Evolutionary conservation across 805 yeast genomes (phyloP).

Genomic region (Candida caryicola): DNA sequence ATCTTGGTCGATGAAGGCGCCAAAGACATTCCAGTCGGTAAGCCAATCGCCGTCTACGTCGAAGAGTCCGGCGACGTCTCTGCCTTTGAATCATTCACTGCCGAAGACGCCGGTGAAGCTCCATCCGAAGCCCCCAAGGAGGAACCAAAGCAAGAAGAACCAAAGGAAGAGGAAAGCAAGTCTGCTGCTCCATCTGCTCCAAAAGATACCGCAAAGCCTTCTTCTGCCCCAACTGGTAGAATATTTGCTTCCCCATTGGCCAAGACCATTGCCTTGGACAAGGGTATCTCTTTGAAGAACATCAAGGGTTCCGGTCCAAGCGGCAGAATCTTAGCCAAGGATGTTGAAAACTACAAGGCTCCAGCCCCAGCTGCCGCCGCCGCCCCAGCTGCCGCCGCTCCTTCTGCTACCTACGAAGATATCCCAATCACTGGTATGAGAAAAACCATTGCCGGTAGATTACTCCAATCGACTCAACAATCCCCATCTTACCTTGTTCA

Average conservation of each 20-base stretch:
- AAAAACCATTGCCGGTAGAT: slow-evolving; percentile 86
- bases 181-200: slow-evolving; percentile 8
- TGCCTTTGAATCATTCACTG: slow-evolving; percentile 84
- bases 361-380: slow-evolving; percentile 42
- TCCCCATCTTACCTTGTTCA: slow-evolving; percentile 93
- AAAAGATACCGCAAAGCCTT: slow-evolving; percentile 15
- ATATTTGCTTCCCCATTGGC: slow-evolving; percentile 95
- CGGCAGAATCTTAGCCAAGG: slow-evolving; percentile 91
- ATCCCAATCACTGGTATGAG: slow-evolving; percentile 90
- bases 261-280: slow-evolving; percentile 86
- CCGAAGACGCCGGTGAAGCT: slow-evolving; percentile 69
- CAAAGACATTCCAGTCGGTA: slow-evolving; percentile 88
- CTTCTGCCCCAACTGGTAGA: slow-evolving; percentile 51
- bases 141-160: slow-evolving; percentile 22
- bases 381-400: slow-evolving; percentile 47
- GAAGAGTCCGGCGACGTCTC: slow-evolving; percentile 80
- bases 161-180: slow-evolving; percentile 20
- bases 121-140: slow-evolving; percentile 41
- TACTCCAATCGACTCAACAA: slow-evolving; percentile 77
- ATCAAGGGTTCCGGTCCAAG: slow-evolving; percentile 91
- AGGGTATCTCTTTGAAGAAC: slow-evolving; percentile 82
- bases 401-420: slow-evolving; percentile 67
- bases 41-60: slow-evolving; percentile 95
- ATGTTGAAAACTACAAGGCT: slow-evolving; percentile 69
- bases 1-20: slow-evolving; percentile 80